Evolutionary conservation across 768 basidiomycete genomes (phyloP).

Genomic region (Hygrocybe coccinea): DNA sequence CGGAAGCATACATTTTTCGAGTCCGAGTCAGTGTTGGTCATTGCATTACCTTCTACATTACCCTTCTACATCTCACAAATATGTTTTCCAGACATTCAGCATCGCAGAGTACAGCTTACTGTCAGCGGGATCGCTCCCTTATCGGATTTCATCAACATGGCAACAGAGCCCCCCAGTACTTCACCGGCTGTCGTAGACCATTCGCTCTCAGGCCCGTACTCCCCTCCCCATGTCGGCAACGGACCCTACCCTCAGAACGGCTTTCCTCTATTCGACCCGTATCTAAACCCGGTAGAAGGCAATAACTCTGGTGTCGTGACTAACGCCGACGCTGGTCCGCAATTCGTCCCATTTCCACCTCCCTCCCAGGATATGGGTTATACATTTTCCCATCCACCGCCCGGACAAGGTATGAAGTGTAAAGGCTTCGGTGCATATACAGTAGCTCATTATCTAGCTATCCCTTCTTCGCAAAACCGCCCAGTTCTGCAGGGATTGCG

Average conservation of each 20-base stretch:
- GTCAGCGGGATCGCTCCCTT: constrained; percentile 1
- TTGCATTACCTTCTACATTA: no score
- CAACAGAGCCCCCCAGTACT: constrained; percentile 1
- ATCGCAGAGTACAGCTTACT: constrained; percentile 10
- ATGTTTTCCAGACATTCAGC: not conserved
- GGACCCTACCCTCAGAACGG: constrained; percentile 32
- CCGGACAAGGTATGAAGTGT: not conserved
- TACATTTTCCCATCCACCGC: constrained; percentile 38
- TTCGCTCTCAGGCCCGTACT: not conserved
- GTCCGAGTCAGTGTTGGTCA: constrained; percentile 49
- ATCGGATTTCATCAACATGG: not conserved
- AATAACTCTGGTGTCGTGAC: constrained; percentile 33
- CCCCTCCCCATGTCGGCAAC: constrained; percentile 24
- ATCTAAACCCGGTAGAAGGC: constrained; percentile 25
- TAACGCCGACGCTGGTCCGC: constrained; percentile 29
- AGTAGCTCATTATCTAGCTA: constrained; percentile 1
- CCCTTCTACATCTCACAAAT: no score
- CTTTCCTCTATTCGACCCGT: constrained; percentile 40
- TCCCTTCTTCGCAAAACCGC: constrained; percentile 22
- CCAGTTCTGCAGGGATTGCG: constrained; percentile 30
- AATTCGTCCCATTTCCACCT: constrained; percentile 37
- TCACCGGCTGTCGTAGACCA: not conserved
- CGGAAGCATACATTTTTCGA: constrained; percentile 36
- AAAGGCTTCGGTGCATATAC: not conserved
- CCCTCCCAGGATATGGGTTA: constrained; percentile 41